Evolutionary conservation across 78 protist genomes (phyloP).

Genomic region (Dictyostelium purpureum): DNA sequence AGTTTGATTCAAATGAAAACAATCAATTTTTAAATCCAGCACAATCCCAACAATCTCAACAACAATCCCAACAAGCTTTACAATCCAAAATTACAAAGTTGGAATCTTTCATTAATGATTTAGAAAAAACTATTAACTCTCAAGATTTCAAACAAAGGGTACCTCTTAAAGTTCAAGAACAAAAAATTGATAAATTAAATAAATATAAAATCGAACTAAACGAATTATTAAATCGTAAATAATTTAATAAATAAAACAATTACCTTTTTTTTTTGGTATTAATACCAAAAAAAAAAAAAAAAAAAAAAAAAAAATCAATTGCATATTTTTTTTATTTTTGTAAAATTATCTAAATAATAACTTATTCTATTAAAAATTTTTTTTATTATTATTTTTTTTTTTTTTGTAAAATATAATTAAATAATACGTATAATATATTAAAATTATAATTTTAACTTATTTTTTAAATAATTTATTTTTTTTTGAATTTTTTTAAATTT

Average conservation of each 20-base stretch:
- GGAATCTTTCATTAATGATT: not conserved
- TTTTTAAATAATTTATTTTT: too few species aligned
- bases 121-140: conserved; percentile 13
- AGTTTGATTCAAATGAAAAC: conserved; percentile 8
- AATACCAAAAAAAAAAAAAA: too few species aligned
- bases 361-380: too few species aligned
- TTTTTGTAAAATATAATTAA: too few species aligned
- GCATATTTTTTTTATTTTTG: too few species aligned
- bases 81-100: conserved; percentile 11
- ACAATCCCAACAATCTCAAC: not conserved
- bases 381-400: too few species aligned
- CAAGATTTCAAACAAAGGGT: conserved; percentile 49
- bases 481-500: too few species aligned
- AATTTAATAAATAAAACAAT: not conserved
- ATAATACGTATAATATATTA: too few species aligned
- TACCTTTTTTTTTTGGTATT: not conserved
- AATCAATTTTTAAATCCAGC: not conserved
- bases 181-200: conserved; percentile 7
- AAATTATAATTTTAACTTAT: too few species aligned
- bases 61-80: not conserved
- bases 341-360: too few species aligned
- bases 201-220: conserved; percentile 25
- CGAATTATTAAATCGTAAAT: not conserved
- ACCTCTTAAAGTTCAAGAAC: conserved; percentile 26
- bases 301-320: too few species aligned